These are phyloP conservation scores for Coprinellus aureogranulatus DNA, from an alignment of 768 basidiomycete genomes.

Conservation along the genomic window DNA sequence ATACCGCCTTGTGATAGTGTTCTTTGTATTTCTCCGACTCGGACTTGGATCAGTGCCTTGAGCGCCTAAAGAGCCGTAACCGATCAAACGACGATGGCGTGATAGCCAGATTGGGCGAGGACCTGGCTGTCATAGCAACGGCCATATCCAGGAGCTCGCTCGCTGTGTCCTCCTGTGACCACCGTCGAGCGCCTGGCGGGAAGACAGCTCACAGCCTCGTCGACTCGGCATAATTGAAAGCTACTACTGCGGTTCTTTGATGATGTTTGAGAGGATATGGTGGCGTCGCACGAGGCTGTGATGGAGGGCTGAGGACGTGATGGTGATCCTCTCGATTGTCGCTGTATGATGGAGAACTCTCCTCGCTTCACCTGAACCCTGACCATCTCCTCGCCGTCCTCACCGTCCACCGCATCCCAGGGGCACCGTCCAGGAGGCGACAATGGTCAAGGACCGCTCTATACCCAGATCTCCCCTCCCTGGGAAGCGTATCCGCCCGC, in stretches of 20 bases:
- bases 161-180: neutral
- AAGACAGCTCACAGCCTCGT: neutral
- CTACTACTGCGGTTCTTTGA: neutral
- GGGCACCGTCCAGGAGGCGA: neutral
- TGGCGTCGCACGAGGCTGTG: neutral
- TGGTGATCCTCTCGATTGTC: neutral
- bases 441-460: conserved; percentile 18
- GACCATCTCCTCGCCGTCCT: neutral
- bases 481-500: conserved; percentile 47
- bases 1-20: neutral
- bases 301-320: neutral
- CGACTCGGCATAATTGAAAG: neutral
- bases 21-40: neutral
- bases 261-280: neutral
- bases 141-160: neutral
- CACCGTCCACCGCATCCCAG: neutral
- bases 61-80: neutral
- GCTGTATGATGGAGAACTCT: conserved; percentile 1
- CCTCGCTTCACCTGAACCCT: neutral
- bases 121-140: neutral
- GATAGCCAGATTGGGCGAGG: neutral
- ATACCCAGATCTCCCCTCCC: conserved; percentile 17
- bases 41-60: neutral
- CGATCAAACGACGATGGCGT: neutral
- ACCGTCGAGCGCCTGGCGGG: neutral